Evolutionary conservation across 179 eudicot species (phyloP), one percentile per base, ranked within the genome.

Genomic region (Vitellaria paradoxa): DNA sequence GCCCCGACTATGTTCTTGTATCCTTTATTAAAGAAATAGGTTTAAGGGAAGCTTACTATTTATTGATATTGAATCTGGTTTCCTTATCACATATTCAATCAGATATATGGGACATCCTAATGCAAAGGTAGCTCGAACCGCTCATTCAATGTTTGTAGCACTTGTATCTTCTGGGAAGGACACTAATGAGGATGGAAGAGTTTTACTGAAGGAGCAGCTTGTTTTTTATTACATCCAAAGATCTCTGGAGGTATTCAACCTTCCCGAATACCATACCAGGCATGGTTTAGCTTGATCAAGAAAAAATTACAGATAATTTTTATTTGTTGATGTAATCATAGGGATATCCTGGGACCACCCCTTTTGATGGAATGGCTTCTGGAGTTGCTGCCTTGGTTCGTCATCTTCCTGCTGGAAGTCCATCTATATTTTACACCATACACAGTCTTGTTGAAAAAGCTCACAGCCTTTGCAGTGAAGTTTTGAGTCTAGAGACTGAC

Each of bases 1-100:
- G 98, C 92, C 47, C 90, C 98, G 64, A 86, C 87, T 59, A 91
- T 94, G 94, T 96, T 92, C 88, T 83, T 96, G 99, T 96, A 96
- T 96, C 99, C 98, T 88, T 20, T 14, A 65, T 40, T 20, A 1
- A 23, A 71, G 23, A 20, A 42, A 42, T 64, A 61, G 20, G 17
- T 30, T 30, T 30, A 30, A 30, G 20, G 3, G 37, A 21, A 70
- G 75, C 81, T 64, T 65, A 46, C 1, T 17, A 63, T 52, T 42
- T 50, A 21, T 42, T 21, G 49, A 10, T 71, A 55, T 26, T 66
- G 21, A 73, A 11, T 47, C 42, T 79, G 74, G 61, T 21, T 84
- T 85, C 87, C 89, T 91, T 88, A 83, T 47, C 52, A 66, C 77
- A 78, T 70, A 79, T 74, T 23, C 62, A 81, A 77, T 65, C 78